Percentiles rank a stretch among this genome's conserved stretches.
These are phyloP conservation scores for Gleditsia sinensis DNA, from an alignment of 306 rosid genomes.

Conservation along the genomic window DNA sequence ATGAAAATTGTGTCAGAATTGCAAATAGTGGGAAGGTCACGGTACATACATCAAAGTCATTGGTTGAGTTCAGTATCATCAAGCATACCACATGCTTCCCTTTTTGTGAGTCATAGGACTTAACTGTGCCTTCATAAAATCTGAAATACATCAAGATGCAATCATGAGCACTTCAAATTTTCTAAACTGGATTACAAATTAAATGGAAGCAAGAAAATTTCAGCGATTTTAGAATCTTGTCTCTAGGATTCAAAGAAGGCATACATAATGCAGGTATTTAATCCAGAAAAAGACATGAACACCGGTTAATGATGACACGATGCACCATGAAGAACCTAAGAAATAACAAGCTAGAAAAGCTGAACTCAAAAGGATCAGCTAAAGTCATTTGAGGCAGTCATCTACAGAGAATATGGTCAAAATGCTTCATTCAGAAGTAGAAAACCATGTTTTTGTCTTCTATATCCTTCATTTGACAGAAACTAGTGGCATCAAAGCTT, in stretches of 20 bases:
- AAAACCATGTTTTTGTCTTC: not conserved
- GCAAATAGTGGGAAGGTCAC: slow-evolving; percentile 10
- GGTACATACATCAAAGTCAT: slow-evolving; percentile 20
- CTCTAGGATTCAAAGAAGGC: slow-evolving; percentile 23
- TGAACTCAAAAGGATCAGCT: slow-evolving; percentile 14
- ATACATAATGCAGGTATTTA: not conserved
- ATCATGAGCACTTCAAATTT: slow-evolving; percentile 22
- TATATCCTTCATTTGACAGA: not conserved
- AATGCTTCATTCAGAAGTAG: slow-evolving; percentile 26
- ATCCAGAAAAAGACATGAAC: slow-evolving; percentile 25
- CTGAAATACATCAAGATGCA: slow-evolving; percentile 50
- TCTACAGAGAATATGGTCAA: slow-evolving; percentile 11
- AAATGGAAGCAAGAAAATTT: not conserved
- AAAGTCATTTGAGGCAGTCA: not conserved
- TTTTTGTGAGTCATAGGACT: slow-evolving; percentile 75
- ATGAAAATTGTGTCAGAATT: slow-evolving; percentile 33
- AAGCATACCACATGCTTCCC: slow-evolving; percentile 88
- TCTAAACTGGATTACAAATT: slow-evolving; percentile 7
- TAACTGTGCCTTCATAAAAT: slow-evolving; percentile 84
- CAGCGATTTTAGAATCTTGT: slow-evolving; percentile 6
- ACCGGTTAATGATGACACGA: slow-evolving; percentile 20
- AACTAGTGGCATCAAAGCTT: slow-evolving; percentile 5
- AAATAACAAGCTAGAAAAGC: slow-evolving; percentile 6
- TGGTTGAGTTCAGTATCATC: slow-evolving; percentile 18
- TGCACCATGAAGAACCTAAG: slow-evolving; percentile 8